Conservation (phyloP, 1,284 basidiomycete genomes). For the Fistulina hepatica region DNA sequence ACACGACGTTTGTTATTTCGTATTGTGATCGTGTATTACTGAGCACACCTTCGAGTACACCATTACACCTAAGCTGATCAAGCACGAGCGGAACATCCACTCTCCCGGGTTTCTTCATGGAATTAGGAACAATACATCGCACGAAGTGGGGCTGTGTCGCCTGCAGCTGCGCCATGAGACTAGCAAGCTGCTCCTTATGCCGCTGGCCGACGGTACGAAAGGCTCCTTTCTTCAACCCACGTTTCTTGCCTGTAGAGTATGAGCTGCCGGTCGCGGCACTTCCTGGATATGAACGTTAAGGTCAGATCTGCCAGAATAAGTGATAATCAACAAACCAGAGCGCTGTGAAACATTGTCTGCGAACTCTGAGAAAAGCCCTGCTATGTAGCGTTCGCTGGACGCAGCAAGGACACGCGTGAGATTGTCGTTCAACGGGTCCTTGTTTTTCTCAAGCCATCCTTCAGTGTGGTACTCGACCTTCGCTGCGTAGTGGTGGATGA, state of each 20-base stretch:
- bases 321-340: too few relatives aligned
- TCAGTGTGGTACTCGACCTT: constrained; percentile 94
- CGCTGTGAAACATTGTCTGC: too few relatives aligned
- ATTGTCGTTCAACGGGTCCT: constrained; percentile 97
- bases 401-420: constrained; percentile 81
- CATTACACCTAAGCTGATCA: constrained; percentile 96
- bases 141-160: constrained; percentile 98
- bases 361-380: constrained; percentile 80
- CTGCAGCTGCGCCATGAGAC: constrained; percentile 86
- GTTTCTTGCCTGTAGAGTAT: constrained; percentile 57
- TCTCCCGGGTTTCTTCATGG: constrained; percentile 83
- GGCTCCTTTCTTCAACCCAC: constrained; percentile 86
- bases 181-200: constrained; percentile 92
- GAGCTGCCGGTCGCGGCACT: constrained; percentile 30
- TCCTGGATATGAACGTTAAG: constrained; percentile 21
- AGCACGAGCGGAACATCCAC: constrained; percentile 93
- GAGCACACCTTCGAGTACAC: constrained; percentile 97
- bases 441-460: constrained; percentile 99
- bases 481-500: constrained; percentile 94
- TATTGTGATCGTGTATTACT: too few relatives aligned
- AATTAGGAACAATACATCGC: constrained; percentile 95
- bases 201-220: constrained; percentile 94
- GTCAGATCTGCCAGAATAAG: too few relatives aligned
- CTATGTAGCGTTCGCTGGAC: constrained; percentile 78
- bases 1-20: too few relatives aligned